A percentile compares a stretch with the other conserved stretches of the same genome.
phyloP scores from a whole-genome alignment of 148 eudicot genomes.

The Talinum fruticosum region DNA sequence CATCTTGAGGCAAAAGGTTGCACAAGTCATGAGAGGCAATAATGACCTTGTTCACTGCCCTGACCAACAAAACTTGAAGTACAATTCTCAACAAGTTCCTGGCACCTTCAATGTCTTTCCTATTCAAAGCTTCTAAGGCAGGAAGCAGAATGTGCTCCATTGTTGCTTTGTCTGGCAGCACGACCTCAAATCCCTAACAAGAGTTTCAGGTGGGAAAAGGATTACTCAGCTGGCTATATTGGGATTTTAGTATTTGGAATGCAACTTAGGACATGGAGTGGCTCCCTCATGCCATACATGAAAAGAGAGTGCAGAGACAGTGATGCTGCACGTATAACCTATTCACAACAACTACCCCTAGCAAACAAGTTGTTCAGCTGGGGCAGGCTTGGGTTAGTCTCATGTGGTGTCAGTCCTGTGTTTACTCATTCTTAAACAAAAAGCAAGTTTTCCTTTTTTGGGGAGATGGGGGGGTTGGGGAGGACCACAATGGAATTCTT shows the following conservation, averaged over 20 bases:
- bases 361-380: too few relatives aligned
- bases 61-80: conserved; percentile 68
- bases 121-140: conserved; percentile 55
- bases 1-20: conserved; percentile 56
- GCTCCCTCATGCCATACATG: too few relatives aligned
- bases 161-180: conserved; percentile 72
- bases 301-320: too few relatives aligned
- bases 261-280: not conserved
- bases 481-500: too few relatives aligned
- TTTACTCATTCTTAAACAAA: too few relatives aligned
- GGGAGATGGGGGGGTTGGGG: too few relatives aligned
- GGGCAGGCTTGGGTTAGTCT: too few relatives aligned
- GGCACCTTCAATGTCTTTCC: conserved; percentile 66
- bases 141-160: conserved; percentile 62
- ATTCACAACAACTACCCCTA: too few relatives aligned
- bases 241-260: not conserved
- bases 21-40: conserved; percentile 59
- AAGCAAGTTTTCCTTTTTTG: too few relatives aligned
- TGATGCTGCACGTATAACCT: too few relatives aligned
- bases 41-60: conserved; percentile 59
- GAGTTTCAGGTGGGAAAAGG: conserved; percentile 13
- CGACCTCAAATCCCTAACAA: conserved; percentile 70
- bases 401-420: too few relatives aligned
- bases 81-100: conserved; percentile 57
- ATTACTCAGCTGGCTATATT: not conserved